Percentiles rank a stretch among this genome's conserved stretches.
Evolutionary conservation across 139 green algal genomes (phyloP).

Genomic region (Chlorella sp.): DNA sequence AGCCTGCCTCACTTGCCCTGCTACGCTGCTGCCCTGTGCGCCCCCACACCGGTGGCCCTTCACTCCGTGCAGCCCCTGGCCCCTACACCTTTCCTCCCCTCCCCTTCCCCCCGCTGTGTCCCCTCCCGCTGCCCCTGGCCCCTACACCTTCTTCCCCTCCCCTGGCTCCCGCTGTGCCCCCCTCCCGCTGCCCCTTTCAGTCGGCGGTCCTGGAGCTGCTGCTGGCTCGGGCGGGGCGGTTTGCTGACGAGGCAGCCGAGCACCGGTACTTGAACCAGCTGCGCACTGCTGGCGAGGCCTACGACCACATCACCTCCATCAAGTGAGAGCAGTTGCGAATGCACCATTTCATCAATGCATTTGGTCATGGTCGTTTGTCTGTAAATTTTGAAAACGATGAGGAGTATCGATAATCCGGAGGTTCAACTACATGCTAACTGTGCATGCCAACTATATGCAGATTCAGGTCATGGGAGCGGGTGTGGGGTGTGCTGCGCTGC

Average conservation of each 20-base stretch:
- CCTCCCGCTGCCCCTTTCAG: too few species aligned
- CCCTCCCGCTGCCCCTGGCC: conserved; percentile 42
- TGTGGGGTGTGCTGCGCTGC: too few species aligned
- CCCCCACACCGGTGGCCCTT: too few species aligned
- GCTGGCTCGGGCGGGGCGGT: conserved; percentile 37
- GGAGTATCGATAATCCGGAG: too few species aligned
- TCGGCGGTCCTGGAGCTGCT: conserved; percentile 60
- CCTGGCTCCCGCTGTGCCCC: too few species aligned
- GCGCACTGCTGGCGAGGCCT: conserved; percentile 20
- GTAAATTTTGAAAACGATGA: neutral
- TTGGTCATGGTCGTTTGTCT: neutral
- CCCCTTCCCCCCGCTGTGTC: neutral
- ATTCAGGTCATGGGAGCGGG: too few species aligned
- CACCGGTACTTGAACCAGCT: conserved; percentile 54
- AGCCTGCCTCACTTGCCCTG: neutral
- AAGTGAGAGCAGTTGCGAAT: neutral
- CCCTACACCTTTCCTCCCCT: neutral
- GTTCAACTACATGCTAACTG: neutral
- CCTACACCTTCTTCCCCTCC: neutral
- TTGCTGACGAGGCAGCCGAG: conserved; percentile 38
- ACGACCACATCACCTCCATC: conserved; percentile 47
- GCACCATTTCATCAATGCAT: too few species aligned
- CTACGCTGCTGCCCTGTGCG: too few species aligned
- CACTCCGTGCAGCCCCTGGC: neutral
- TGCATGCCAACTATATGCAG: neutral